phyloP scores from a whole-genome alignment of 768 basidiomycete species.

The Agaricus sinodeliciosus region DNA sequence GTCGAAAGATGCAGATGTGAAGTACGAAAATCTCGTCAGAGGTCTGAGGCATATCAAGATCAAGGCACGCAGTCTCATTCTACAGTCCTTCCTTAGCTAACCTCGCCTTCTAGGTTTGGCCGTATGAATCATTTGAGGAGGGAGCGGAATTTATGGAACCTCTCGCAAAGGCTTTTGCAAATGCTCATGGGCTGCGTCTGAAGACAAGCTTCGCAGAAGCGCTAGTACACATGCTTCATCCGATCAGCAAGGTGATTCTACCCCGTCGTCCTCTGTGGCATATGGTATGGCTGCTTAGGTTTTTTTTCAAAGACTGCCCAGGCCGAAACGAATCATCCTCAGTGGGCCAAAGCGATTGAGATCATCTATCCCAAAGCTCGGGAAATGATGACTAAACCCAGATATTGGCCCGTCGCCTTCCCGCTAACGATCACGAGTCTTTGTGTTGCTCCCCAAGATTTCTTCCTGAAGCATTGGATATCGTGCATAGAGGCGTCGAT shows the following conservation, averaged over 20 bases:
- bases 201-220: conserved; percentile 86
- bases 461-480: conserved; percentile 80
- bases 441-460: conserved; percentile 82
- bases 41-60: conserved; percentile 80
- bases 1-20: conserved; percentile 73
- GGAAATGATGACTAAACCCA: conserved; percentile 81
- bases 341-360: conserved; percentile 91
- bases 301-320: conserved; percentile 64
- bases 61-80: conserved; percentile 40
- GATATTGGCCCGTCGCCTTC: conserved; percentile 86
- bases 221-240: conserved; percentile 70
- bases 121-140: conserved; percentile 88
- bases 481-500: conserved; percentile 65
- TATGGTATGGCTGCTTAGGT: background rate
- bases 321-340: conserved; percentile 92
- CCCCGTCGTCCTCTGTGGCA: background rate
- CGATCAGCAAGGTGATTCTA: conserved; percentile 70
- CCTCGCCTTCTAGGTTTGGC: conserved; percentile 64
- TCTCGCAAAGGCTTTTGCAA: conserved; percentile 74
- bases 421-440: conserved; percentile 78
- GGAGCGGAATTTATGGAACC: conserved; percentile 87
- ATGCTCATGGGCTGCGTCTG: conserved; percentile 76
- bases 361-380: conserved; percentile 74
- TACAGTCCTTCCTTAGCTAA: background rate
- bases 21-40: conserved; percentile 78